Evolutionary conservation across 2,329 filamentous ascomycete species (phyloP).

Genomic region (Aureobasidium melanogenum): DNA sequence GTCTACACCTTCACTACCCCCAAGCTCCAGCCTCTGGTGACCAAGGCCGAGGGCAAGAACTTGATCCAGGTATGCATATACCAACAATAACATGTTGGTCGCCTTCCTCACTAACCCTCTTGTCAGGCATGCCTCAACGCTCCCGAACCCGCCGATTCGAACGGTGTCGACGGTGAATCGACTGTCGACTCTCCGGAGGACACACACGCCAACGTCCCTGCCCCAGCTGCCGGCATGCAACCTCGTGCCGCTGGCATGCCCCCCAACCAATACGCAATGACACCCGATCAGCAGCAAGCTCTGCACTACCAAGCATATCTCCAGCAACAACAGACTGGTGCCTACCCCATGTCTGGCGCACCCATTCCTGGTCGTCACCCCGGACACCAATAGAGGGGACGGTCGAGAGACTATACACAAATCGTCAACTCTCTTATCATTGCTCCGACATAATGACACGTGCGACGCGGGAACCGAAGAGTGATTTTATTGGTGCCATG

Average conservation of each 20-base stretch:
- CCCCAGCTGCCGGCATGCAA: slow-evolving; percentile 27
- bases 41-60: slow-evolving; percentile 98
- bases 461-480: slow-evolving; percentile 10
- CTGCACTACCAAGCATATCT: slow-evolving; percentile 32
- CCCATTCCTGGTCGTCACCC: slow-evolving; percentile 14
- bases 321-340: slow-evolving; percentile 28
- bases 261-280: slow-evolving; percentile 26
- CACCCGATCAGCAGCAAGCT: slow-evolving; percentile 30
- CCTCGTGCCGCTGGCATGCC: slow-evolving; percentile 19
- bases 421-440: neutral
- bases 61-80: slow-evolving; percentile 71
- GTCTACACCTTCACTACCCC: slow-evolving; percentile 98
- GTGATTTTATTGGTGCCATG: slow-evolving; percentile 11
- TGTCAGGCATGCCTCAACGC: slow-evolving; percentile 87
- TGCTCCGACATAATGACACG: slow-evolving; percentile 9
- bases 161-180: slow-evolving; percentile 42
- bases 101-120: slow-evolving; percentile 26
- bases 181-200: slow-evolving; percentile 85
- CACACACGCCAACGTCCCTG: slow-evolving; percentile 51
- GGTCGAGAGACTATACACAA: neutral
- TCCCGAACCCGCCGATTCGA: slow-evolving; percentile 76
- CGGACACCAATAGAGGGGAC: slow-evolving; percentile 10
- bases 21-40: slow-evolving; percentile 95
- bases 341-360: slow-evolving; percentile 29
- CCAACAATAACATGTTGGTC: neutral